phyloP scores from a whole-genome alignment of 148 eudicot genomes.

The Cornus controversa region DNA sequence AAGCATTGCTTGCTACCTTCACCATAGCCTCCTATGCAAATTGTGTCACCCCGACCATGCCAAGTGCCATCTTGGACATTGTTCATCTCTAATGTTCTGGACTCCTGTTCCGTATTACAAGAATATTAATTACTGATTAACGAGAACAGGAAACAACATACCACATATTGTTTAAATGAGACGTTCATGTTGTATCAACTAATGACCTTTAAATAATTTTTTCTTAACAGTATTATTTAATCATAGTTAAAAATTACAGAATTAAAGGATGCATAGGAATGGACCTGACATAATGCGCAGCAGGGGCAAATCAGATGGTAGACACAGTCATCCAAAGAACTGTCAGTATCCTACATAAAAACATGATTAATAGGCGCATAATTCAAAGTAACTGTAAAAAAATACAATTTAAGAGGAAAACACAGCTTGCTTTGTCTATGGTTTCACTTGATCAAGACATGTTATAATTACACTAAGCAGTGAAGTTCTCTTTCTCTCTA shows the following conservation, averaged over 20 bases:
- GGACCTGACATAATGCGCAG: slow-evolving; percentile 82
- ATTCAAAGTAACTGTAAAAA: background rate
- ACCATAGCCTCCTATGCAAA: slow-evolving; percentile 62
- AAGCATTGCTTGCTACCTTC: slow-evolving; percentile 49
- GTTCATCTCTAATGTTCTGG: slow-evolving; percentile 91
- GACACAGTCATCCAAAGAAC: slow-evolving; percentile 71
- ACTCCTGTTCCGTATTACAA: slow-evolving; percentile 49
- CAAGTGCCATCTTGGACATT: slow-evolving; percentile 92
- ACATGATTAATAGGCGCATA: background rate
- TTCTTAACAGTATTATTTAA: background rate
- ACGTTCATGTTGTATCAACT: background rate
- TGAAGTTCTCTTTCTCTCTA: background rate
- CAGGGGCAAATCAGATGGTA: slow-evolving; percentile 88
- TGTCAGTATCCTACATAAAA: slow-evolving; percentile 63
- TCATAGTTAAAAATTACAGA: background rate
- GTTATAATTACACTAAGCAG: no score
- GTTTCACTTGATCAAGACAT: no score
- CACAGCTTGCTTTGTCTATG: background rate
- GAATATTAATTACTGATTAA: background rate
- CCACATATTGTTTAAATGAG: background rate
- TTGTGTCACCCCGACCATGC: slow-evolving; percentile 94
- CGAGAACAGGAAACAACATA: background rate
- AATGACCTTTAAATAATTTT: background rate
- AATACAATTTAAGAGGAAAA: background rate
- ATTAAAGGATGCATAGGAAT: slow-evolving; percentile 4